Conservation (phyloP, 345 rosid species). For the Lumnitzera racemosa region DNA sequence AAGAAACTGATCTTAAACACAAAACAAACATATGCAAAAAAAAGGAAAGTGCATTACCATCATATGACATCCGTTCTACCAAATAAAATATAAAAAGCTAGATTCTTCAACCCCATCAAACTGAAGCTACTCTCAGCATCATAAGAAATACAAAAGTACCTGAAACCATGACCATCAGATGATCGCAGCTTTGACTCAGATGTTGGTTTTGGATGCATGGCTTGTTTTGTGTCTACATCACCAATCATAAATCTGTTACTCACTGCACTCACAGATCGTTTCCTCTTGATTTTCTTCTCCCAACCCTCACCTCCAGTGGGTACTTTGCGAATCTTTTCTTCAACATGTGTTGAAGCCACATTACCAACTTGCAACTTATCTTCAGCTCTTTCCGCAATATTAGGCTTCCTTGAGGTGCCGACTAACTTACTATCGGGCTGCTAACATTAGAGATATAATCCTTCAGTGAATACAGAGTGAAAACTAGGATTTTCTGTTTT, state of each 20-base stretch:
- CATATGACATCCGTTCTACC: too few relatives aligned
- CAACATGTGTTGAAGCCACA: conserved; percentile 43
- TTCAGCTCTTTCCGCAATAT: conserved; percentile 48
- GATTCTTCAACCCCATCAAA: too few relatives aligned
- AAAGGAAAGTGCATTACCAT: too few relatives aligned
- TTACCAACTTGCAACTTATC: conserved; percentile 48
- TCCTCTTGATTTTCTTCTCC: conserved; percentile 88
- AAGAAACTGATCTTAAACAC: too few relatives aligned
- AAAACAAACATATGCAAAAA: too few relatives aligned
- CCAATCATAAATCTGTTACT: conserved; percentile 49
- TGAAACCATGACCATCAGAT: conserved; percentile 62
- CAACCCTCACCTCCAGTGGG: conserved; percentile 90
- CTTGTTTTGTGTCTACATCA: conserved; percentile 57
- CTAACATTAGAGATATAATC: neutral
- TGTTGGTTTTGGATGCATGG: conserved; percentile 47
- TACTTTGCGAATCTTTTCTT: conserved; percentile 74
- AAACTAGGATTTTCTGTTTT: neutral
- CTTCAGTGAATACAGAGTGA: too few relatives aligned
- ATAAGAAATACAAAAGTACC: conserved; percentile 32
- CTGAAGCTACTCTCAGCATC: neutral
- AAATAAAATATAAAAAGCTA: too few relatives aligned
- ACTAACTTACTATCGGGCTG: conserved; percentile 57
- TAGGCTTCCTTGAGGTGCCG: conserved; percentile 45
- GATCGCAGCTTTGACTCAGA: conserved; percentile 62
- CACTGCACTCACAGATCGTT: conserved; percentile 79